Percentiles rank a stretch among this genome's conserved stretches.
Conservation (phyloP, 176 grass and related monocot genomes). For the Alloteropsis semialata region DNA sequence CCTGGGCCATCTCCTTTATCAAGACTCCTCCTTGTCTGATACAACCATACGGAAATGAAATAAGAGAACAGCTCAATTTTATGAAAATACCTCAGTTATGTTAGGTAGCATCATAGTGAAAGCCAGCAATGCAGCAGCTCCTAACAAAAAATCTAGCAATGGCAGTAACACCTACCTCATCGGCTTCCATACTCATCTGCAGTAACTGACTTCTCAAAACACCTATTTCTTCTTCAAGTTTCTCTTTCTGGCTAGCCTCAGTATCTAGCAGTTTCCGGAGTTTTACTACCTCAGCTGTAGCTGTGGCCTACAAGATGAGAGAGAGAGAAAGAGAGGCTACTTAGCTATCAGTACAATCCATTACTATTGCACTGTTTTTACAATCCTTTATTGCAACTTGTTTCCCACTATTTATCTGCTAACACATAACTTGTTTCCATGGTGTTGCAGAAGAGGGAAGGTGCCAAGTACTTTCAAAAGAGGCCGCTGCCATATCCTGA, state of each 20-base stretch:
- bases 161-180: constrained; percentile 63
- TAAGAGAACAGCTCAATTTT: no score
- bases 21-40: constrained; percentile 83
- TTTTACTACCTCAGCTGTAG: constrained; percentile 73
- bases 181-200: constrained; percentile 87
- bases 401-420: no score
- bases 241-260: constrained; percentile 84
- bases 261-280: constrained; percentile 73
- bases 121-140: background rate
- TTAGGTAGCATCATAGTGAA: constrained; percentile 21
- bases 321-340: background rate
- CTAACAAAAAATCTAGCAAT: background rate
- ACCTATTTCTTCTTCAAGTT: constrained; percentile 90
- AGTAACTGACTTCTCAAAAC: constrained; percentile 81
- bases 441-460: no score
- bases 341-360: constrained; percentile 12
- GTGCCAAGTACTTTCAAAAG: no score
- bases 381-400: no score
- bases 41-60: constrained; percentile 24
- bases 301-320: constrained; percentile 55
- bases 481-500: no score
- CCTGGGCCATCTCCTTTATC: constrained; percentile 83
- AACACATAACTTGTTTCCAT: no score
- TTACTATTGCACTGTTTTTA: no score
- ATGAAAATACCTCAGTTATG: background rate